These are phyloP conservation scores for Ustilago loliicola DNA, from an alignment of 1,284 basidiomycete genomes.

Conservation along the genomic window DNA sequence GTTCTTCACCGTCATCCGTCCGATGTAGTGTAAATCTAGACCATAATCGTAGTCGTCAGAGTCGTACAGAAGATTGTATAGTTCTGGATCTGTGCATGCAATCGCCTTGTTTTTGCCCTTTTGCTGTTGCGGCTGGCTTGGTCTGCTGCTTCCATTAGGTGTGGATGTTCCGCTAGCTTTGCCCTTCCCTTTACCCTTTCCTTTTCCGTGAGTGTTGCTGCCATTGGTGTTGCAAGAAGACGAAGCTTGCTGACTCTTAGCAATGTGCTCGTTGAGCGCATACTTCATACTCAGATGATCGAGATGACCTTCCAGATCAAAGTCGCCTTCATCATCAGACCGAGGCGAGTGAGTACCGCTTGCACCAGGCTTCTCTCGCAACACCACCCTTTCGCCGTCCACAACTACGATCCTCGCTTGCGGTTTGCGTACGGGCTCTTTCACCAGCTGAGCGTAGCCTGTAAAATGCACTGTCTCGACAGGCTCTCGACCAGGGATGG, in stretches of 20 bases:
- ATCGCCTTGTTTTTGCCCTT: conserved; percentile 19
- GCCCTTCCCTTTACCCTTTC: conserved; percentile 13
- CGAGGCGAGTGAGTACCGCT: not conserved
- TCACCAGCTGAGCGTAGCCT: conserved; percentile 10
- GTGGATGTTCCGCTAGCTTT: conserved; percentile 1
- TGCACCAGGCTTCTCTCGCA: conserved; percentile 6
- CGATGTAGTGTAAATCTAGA: not conserved
- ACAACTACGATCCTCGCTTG: conserved; percentile 18
- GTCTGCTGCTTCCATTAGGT: not conserved
- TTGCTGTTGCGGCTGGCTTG: not conserved
- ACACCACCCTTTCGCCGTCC: conserved; percentile 25
- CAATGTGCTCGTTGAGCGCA: not conserved
- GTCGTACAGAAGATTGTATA: conserved; percentile 4
- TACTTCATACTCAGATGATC: not conserved
- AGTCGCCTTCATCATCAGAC: conserved; percentile 21
- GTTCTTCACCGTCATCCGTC: conserved; percentile 6
- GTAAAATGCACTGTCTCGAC: conserved; percentile 18
- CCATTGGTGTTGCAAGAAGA: not conserved
- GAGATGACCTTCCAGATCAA: conserved; percentile 5
- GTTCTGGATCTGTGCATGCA: conserved; percentile 18
- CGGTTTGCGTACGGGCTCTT: not conserved
- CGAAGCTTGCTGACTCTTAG: not conserved
- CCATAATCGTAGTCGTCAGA: conserved; percentile 21
- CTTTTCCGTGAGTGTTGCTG: conserved; percentile 6
- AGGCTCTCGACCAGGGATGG: conserved; percentile 1